Evolutionary conservation across 306 rosid genomes (phyloP), one percentile per base, ranked within the genome.

Genomic region (Canavalia ensiformis): DNA sequence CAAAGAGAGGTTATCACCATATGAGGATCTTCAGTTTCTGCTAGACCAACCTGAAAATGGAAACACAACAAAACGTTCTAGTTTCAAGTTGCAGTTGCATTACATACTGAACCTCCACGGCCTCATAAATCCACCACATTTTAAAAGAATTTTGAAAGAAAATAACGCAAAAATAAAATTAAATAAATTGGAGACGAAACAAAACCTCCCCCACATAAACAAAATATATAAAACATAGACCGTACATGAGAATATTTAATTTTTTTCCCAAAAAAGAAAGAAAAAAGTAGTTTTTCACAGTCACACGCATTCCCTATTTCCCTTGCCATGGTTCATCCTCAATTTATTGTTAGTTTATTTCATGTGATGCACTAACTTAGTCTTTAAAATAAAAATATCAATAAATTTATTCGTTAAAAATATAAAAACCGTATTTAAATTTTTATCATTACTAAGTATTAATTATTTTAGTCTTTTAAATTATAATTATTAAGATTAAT

Each of bases 61-160:
- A 86, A 82, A 86, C 92, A 84, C 76, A 84, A 87, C 47, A 66
- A 81, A 88, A 80, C 60, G 68, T 35, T 13, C 69, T 12, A 64
- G 49, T 64, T 58, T 74, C 41, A 29, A 60, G 85, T 50, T 44
- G 55, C 76, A 65, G 30, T 37, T 64, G 49, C 11, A 2, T 50
- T 12, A 13, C 68, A 51, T 78, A 60, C 50, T n/a, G 80, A 81
- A 57, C 75, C 89, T 80, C 64, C 85, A 79, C 88, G 73, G 72
- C 87, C 91, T 85, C 82, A 89, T 46, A 89, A 89, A 86, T 85
- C 76, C 83, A 79, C 72, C 4, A 37, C 52, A 59, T 52, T 81
- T 90, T 54, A 0, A 46, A 46, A 68, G 5, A 13, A 8, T 8
- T 68, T 3, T 37, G 41, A 37, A 37, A 37, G 6, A 12, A 35